Evolutionary conservation across 192 early-diverging fungal species (phyloP), one percentile per base, ranked within the genome.

Genomic region (Jimgerdemannia lactiflua): DNA sequence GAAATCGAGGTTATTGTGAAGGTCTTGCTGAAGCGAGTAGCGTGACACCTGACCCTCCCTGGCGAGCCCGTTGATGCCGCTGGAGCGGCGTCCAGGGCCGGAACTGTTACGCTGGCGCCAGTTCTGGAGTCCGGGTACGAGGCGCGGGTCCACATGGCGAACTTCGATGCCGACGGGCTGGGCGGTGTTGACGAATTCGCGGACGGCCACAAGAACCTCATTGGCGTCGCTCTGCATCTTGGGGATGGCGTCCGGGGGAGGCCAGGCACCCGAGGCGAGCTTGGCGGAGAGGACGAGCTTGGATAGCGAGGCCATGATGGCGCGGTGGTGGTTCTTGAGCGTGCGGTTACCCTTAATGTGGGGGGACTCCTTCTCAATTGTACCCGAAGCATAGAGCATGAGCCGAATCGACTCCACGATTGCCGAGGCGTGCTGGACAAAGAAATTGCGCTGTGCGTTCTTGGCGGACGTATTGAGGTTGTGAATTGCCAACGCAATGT

Each of bases 241-340:
- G 19, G 82, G 73, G 39, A 90, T 86, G 4, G 94, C 89, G 73
- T 96, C 94, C 4, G 49, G 49, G 14, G 49, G 92, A 42, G 96
- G 96, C 95, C 96, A 97, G 64, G 96, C 88, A n/a, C 92, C 92
- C 14, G 92, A 83, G 0, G 93, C 95, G 44, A 91, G 87, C 75
- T 93, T 95, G 59, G 94, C 91, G 9, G 94, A 90, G 17, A 98
- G 81, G 18, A 93, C 86, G 71, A 99, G 84, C 67, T 95, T 95
- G 10, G 95, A 94, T 11, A 98, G 77, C 3, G 92, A 84, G 19
- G 90, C 90, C 81, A 95, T 92, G 49, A 99, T 92, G 39, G 89
- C 86, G 19, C 89, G 86, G 80, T 98, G 94, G 69, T 89, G 79
- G 43, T 87, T 77, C 78, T 87, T 91, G 59, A 98, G 81, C 69